These are phyloP conservation scores for Paramecium tetraurelia DNA, from an alignment of 73 alveolate species.

Conservation along the genomic window DNA sequence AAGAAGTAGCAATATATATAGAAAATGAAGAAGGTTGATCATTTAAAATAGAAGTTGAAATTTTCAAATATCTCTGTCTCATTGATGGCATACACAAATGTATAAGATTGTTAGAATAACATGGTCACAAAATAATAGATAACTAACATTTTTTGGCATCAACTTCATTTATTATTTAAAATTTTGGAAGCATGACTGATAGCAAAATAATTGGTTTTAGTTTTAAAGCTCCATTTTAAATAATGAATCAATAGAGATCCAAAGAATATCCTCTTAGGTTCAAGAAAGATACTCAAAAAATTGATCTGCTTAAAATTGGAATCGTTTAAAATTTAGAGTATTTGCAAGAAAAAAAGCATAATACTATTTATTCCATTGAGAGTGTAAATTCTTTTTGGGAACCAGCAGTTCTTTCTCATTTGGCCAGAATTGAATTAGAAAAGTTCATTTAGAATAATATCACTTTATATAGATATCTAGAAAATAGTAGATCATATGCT, in stretches of 20 bases:
- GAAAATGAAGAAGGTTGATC: constrained; percentile 39
- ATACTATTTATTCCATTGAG: not conserved
- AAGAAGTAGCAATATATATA: constrained; percentile 44
- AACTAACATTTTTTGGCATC: constrained; percentile 16
- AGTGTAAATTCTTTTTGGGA: constrained; percentile 58
- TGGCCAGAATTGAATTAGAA: constrained; percentile 83
- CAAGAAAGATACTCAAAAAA: constrained; percentile 12
- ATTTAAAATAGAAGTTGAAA: constrained; percentile 35
- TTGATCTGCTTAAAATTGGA: constrained; percentile 90
- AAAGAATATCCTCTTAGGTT: not conserved
- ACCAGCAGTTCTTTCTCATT: constrained; percentile 81
- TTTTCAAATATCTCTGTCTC: not conserved
- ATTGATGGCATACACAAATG: constrained; percentile 42
- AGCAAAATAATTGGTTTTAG: not conserved
- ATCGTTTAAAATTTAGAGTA: constrained; percentile 78
- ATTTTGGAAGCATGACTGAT: constrained; percentile 19
- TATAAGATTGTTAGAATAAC: constrained; percentile 27
- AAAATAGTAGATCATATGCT: constrained; percentile 54
- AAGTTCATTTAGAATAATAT: constrained; percentile 73
- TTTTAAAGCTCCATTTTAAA: constrained; percentile 3
- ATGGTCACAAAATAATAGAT: constrained; percentile 38
- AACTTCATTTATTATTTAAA: constrained; percentile 49
- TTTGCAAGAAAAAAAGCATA: not conserved
- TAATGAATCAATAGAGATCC: constrained; percentile 13
- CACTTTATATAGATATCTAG: too few species aligned